A percentile compares a stretch with the other conserved stretches of the same genome.
Evolutionary conservation across 768 basidiomycete genomes (phyloP).

Genomic region (Russula compacta): DNA sequence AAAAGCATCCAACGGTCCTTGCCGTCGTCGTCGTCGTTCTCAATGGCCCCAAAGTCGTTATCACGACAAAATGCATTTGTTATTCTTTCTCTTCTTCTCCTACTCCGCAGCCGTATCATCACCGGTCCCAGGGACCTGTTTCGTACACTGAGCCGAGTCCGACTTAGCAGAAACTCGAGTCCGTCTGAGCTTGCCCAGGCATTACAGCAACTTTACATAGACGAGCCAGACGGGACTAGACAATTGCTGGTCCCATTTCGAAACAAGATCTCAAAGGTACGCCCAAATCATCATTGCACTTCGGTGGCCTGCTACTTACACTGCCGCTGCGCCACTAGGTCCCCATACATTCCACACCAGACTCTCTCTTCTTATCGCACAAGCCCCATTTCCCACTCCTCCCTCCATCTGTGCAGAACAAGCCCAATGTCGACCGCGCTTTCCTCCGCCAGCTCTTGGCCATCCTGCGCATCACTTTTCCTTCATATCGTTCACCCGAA

Average conservation of each 20-base stretch:
- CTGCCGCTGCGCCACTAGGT: slow-evolving; percentile 26
- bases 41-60: background rate
- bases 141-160: background rate
- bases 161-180: background rate
- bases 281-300: slow-evolving; percentile 13
- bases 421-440: slow-evolving; percentile 57
- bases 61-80: background rate
- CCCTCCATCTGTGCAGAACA: slow-evolving; percentile 30
- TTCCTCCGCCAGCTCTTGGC: slow-evolving; percentile 69
- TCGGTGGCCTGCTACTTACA: background rate
- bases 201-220: slow-evolving; percentile 54
- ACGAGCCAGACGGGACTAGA: slow-evolving; percentile 48
- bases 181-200: slow-evolving; percentile 38
- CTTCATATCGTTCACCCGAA: slow-evolving; percentile 56
- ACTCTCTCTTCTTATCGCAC: slow-evolving; percentile 42
- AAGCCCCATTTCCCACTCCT: slow-evolving; percentile 53
- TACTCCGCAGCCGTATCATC: slow-evolving; percentile 12
- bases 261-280: slow-evolving; percentile 53
- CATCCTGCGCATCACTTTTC: slow-evolving; percentile 67
- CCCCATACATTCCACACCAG: slow-evolving; percentile 40
- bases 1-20: background rate
- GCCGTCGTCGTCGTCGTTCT: background rate
- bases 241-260: slow-evolving; percentile 60
- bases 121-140: slow-evolving; percentile 14
- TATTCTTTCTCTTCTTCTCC: slow-evolving; percentile 3